These are phyloP conservation scores for Fusarium sacchari DNA, from an alignment of 2,329 filamentous ascomycete species.

Conservation along the genomic window DNA sequence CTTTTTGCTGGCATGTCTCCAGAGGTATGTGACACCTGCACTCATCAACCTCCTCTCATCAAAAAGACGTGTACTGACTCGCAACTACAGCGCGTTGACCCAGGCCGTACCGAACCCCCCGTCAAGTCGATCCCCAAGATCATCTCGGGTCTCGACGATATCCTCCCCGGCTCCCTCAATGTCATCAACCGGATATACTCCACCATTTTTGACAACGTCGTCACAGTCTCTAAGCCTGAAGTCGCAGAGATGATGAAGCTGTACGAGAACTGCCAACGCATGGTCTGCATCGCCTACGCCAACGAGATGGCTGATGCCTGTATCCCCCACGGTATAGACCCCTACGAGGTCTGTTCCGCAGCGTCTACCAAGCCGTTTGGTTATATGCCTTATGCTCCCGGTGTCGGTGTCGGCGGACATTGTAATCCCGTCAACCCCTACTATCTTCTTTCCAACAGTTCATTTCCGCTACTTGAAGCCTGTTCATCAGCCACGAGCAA, in stretches of 20 bases:
- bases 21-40: neutral
- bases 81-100: neutral
- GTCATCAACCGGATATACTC: neutral
- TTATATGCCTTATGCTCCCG: neutral
- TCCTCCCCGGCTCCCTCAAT: neutral
- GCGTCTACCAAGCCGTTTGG: neutral
- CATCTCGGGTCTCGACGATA: neutral
- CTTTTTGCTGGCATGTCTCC: constrained; percentile 1
- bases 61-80: neutral
- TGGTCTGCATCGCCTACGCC: neutral
- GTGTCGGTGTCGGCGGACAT: neutral
- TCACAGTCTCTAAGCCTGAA: neutral
- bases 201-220: neutral
- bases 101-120: neutral
- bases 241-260: neutral
- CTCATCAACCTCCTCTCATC: too few relatives aligned
- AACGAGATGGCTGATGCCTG: constrained; percentile 1
- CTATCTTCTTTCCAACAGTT: neutral
- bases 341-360: neutral
- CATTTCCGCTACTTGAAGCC: neutral
- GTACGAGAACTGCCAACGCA: neutral
- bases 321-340: neutral
- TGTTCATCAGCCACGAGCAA: neutral
- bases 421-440: neutral
- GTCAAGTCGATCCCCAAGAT: neutral